Percentiles rank a stretch among this genome's conserved stretches.
Conservation (phyloP, 225 moss, liverwort and hornwort species). For the Takakia lepidozioides region DNA sequence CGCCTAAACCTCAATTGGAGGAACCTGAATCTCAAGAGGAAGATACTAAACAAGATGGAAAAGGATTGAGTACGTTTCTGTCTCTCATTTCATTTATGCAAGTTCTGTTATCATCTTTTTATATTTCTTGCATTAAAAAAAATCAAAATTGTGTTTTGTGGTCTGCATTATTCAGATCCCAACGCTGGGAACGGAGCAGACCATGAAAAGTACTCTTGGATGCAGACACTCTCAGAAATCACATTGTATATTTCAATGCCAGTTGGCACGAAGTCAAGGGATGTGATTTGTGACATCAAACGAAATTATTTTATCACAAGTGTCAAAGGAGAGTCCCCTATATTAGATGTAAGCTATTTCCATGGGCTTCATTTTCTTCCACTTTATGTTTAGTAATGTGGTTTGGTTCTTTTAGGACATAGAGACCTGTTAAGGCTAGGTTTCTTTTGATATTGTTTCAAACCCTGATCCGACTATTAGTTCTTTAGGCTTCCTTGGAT, state of each 20-base stretch:
- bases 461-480: no score
- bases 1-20: no score
- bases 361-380: no score
- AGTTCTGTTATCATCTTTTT: no score
- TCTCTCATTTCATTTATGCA: neutral
- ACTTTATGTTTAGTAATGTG: neutral
- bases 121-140: no score
- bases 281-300: conserved; percentile 53
- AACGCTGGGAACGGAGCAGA: conserved; percentile 88
- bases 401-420: neutral
- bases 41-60: conserved; percentile 42
- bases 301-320: conserved; percentile 63
- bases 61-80: conserved; percentile 45
- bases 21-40: conserved; percentile 42
- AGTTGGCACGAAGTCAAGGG: conserved; percentile 54
- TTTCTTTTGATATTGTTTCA: neutral
- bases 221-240: conserved; percentile 72
- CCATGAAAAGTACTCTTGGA: conserved; percentile 66
- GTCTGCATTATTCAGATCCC: conserved; percentile 25
- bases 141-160: neutral
- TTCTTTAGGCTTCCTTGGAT: no score
- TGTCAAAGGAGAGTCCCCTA: conserved; percentile 41
- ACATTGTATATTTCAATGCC: conserved; percentile 64
- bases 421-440: no score
- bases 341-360: neutral